phyloP scores from a whole-genome alignment of 2,329 filamentous ascomycete genomes.

The Pezicula rhizophila region DNA sequence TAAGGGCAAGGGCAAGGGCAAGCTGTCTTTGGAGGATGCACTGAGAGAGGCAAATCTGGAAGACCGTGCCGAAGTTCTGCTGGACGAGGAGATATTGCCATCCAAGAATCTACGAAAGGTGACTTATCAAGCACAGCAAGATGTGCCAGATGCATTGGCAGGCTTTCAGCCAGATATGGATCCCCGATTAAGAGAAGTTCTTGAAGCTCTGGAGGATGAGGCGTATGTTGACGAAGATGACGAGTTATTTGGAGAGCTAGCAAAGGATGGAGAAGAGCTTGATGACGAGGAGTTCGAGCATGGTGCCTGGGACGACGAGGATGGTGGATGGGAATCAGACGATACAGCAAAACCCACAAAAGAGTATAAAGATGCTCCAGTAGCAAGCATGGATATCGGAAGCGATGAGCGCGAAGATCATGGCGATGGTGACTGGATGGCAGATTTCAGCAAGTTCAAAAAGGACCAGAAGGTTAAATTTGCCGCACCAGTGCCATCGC shows the following conservation, averaged over 20 bases:
- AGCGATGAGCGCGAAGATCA: constrained; percentile 52
- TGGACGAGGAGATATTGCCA: constrained; percentile 71
- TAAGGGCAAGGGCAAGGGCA: constrained; percentile 69
- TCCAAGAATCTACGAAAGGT: constrained; percentile 71
- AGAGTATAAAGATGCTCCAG: constrained; percentile 41
- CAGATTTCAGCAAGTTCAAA: constrained; percentile 92
- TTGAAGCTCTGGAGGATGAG: constrained; percentile 93
- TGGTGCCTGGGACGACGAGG: constrained; percentile 50
- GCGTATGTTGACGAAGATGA: constrained; percentile 81
- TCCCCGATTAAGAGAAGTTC: constrained; percentile 77
- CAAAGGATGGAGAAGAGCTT: constrained; percentile 65
- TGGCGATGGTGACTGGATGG: constrained; percentile 76
- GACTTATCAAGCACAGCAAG: constrained; percentile 88
- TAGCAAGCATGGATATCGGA: constrained; percentile 36
- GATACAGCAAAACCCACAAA: constrained; percentile 71
- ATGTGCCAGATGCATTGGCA: constrained; percentile 82
- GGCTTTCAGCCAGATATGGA: constrained; percentile 99
- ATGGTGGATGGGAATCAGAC: constrained; percentile 93
- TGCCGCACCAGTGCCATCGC: constrained; percentile 36
- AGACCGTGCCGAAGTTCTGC: constrained; percentile 47
- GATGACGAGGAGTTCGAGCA: constrained; percentile 77
- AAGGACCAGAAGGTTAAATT: constrained; percentile 59
- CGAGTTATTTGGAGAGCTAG: constrained; percentile 74
- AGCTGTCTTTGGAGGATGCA: constrained; percentile 76
- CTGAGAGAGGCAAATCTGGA: constrained; percentile 56